Evolutionary conservation across 768 basidiomycete species (phyloP).

Genomic region (Kwoniella sp.): DNA sequence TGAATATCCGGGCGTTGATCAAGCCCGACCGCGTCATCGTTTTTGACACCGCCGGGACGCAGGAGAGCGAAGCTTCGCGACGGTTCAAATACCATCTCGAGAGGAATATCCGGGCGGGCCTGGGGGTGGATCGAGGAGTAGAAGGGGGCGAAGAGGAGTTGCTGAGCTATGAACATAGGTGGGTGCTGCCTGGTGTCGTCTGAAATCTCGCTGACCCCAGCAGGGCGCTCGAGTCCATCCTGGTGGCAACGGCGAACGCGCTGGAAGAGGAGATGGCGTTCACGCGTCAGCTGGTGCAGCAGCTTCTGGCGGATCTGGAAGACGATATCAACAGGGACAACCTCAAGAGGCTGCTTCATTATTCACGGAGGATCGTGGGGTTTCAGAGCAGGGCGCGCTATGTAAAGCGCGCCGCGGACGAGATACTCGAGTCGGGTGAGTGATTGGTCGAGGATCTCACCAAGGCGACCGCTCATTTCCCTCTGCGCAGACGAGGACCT

Average conservation of each 20-base stretch:
- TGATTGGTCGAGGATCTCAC: neutral
- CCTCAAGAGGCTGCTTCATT: conserved; percentile 84
- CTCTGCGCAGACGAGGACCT: conserved; percentile 74
- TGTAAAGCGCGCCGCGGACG: conserved; percentile 86
- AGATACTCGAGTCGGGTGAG: conserved; percentile 81
- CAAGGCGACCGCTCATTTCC: neutral
- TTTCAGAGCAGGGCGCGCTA: conserved; percentile 89
- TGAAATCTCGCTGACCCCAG: neutral
- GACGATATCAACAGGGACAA: conserved; percentile 93
- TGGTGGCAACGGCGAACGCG: conserved; percentile 85
- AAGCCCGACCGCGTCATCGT: conserved; percentile 87
- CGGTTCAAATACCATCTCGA: conserved; percentile 44
- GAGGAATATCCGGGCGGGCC: conserved; percentile 38
- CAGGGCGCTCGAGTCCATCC: conserved; percentile 87
- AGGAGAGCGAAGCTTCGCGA: conserved; percentile 34
- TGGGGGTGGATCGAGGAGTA: conserved; percentile 14
- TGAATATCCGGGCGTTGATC: conserved; percentile 90
- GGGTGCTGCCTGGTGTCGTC: neutral
- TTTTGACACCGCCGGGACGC: conserved; percentile 84
- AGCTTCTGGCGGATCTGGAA: conserved; percentile 85
- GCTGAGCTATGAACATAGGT: conserved; percentile 47
- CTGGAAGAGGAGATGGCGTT: conserved; percentile 96
- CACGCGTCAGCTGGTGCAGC: conserved; percentile 79
- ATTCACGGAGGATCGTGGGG: conserved; percentile 76
- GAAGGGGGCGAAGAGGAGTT: conserved; percentile 27